Conservation (phyloP, 345 rosid genomes). For the Citrus reticulata region DNA sequence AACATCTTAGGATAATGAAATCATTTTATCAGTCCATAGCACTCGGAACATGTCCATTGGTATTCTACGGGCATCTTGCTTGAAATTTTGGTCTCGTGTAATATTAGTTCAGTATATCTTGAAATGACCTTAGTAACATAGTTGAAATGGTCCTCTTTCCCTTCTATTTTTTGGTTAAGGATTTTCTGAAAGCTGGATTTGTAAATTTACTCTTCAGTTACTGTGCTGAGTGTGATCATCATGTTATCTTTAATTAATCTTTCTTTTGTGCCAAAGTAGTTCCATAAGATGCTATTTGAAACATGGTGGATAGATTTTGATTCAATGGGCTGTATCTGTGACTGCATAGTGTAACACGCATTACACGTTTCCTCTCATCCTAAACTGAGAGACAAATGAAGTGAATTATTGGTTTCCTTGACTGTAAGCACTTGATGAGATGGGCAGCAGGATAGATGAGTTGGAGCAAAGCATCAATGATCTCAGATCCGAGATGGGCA, state of each 20-base stretch:
- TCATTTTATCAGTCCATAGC: not conserved
- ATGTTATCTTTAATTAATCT: not conserved
- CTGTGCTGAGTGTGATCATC: not conserved
- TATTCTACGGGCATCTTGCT: not conserved
- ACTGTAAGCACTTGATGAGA: constrained; percentile 78
- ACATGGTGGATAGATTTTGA: not conserved
- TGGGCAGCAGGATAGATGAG: constrained; percentile 77
- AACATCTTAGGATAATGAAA: not conserved
- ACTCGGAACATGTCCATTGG: not conserved
- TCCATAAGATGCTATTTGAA: not conserved
- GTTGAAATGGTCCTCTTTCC: not conserved
- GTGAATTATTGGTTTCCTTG: constrained; percentile 36
- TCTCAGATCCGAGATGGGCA: constrained; percentile 73
- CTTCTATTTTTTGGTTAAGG: not conserved
- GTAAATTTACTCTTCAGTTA: not conserved
- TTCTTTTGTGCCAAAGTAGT: not conserved
- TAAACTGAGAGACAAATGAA: not conserved
- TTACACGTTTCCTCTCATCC: not conserved
- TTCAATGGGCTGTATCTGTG: not conserved
- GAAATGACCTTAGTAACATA: not conserved
- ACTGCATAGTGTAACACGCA: not conserved
- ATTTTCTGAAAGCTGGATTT: not conserved
- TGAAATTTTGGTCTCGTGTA: not conserved
- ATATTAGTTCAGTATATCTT: not conserved
- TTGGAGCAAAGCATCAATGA: constrained; percentile 84